Percentiles rank a stretch among this genome's conserved stretches.
Conservation (phyloP, 768 basidiomycete species). For the Kwoniella shandongensis region DNA sequence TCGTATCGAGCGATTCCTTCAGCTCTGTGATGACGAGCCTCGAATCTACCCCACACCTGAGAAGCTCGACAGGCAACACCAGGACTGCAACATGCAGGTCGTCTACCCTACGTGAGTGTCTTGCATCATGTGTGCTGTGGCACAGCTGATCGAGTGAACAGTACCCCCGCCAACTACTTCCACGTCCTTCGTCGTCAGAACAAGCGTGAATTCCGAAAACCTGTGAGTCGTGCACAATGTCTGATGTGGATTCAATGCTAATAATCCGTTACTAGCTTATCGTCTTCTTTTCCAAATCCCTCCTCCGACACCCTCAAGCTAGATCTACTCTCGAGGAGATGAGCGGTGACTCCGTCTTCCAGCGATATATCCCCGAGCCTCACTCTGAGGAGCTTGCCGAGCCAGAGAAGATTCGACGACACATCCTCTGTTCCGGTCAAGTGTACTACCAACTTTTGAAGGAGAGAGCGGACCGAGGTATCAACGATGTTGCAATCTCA, state of each 20-base stretch:
- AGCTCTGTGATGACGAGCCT: slow-evolving; percentile 96
- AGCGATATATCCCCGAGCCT: slow-evolving; percentile 86
- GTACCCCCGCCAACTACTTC: slow-evolving; percentile 96
- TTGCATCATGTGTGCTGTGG: too few relatives aligned
- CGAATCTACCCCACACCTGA: slow-evolving; percentile 80
- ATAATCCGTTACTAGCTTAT: slow-evolving; percentile 63
- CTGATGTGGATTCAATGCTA: not conserved
- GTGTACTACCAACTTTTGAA: slow-evolving; percentile 86
- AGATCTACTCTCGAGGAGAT: slow-evolving; percentile 85
- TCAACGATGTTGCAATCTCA: slow-evolving; percentile 91
- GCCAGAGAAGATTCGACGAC: slow-evolving; percentile 83
- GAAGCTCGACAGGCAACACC: slow-evolving; percentile 91
- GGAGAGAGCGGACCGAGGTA: slow-evolving; percentile 85
- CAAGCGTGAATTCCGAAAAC: slow-evolving; percentile 97
- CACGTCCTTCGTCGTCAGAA: slow-evolving; percentile 95
- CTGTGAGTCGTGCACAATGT: slow-evolving; percentile 60
- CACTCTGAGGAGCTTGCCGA: slow-evolving; percentile 68
- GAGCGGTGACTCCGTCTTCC: slow-evolving; percentile 83
- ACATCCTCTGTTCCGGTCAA: slow-evolving; percentile 94
- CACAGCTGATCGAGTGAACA: slow-evolving; percentile 48
- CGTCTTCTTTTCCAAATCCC: slow-evolving; percentile 93
- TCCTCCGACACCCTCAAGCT: slow-evolving; percentile 90
- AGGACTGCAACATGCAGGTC: slow-evolving; percentile 99
- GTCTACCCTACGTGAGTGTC: slow-evolving; percentile 84
- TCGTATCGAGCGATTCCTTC: slow-evolving; percentile 91